A percentile compares a stretch with the other conserved stretches of the same genome.
Evolutionary conservation across 768 basidiomycete genomes (phyloP).

Genomic region (Asterophora lycoperdoides): DNA sequence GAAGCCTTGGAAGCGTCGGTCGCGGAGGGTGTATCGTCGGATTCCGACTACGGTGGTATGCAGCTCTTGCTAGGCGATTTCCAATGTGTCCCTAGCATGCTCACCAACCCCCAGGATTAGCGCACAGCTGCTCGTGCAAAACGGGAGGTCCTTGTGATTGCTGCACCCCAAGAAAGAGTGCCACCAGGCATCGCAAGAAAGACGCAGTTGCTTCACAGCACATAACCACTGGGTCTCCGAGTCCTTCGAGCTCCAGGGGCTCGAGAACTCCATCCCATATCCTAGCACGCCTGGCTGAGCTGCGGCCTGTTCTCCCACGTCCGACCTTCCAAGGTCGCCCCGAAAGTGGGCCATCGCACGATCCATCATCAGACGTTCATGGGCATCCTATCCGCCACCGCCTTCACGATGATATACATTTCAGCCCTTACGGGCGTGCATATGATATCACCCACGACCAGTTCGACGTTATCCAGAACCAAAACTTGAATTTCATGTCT

Average conservation of each 20-base stretch:
- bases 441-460: slow-evolving; percentile 46
- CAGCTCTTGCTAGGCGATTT: slow-evolving; percentile 42
- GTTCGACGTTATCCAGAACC: slow-evolving; percentile 19
- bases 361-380: slow-evolving; percentile 43
- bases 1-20: slow-evolving; percentile 65
- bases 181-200: slow-evolving; percentile 32
- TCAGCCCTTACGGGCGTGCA: slow-evolving; percentile 66
- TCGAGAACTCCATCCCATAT: slow-evolving; percentile 42
- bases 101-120: slow-evolving; percentile 44
- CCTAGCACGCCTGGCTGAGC: slow-evolving; percentile 56
- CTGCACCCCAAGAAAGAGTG: slow-evolving; percentile 45
- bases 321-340: slow-evolving; percentile 29
- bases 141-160: slow-evolving; percentile 54
- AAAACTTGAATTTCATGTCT: slow-evolving; percentile 17
- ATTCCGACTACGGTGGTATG: slow-evolving; percentile 67
- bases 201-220: slow-evolving; percentile 16
- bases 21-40: slow-evolving; percentile 49
- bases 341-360: slow-evolving; percentile 37
- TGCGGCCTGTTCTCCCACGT: slow-evolving; percentile 69
- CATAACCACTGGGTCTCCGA: slow-evolving; percentile 8
- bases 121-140: slow-evolving; percentile 42
- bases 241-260: slow-evolving; percentile 6
- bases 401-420: slow-evolving; percentile 45
- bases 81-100: slow-evolving; percentile 34
- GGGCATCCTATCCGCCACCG: slow-evolving; percentile 42